Conservation (phyloP, 805 yeast genomes). For the Candida verbasci region DNA sequence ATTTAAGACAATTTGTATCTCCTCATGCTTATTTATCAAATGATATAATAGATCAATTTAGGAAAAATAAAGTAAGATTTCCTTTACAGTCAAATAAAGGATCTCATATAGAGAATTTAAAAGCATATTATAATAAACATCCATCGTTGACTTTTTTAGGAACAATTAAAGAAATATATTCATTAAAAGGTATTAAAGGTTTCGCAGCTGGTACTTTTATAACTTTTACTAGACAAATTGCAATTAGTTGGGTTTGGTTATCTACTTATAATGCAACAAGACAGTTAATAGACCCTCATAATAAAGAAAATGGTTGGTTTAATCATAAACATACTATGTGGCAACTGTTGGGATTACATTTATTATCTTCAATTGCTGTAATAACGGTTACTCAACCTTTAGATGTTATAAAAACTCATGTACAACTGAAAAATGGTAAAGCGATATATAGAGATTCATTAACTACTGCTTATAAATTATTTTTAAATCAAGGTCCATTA, state of each 20-base stretch:
- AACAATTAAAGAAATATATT: slow-evolving; percentile 62
- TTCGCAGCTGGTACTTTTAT: slow-evolving; percentile 79
- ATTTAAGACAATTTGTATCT: slow-evolving; percentile 32
- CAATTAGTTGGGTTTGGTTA: slow-evolving; percentile 77
- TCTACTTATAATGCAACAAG: slow-evolving; percentile 76
- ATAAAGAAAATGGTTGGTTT: slow-evolving; percentile 34
- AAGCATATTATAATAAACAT: slow-evolving; percentile 38
- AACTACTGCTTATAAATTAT: slow-evolving; percentile 36
- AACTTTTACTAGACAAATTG: slow-evolving; percentile 76
- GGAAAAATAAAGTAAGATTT: slow-evolving; percentile 13
- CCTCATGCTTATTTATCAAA: slow-evolving; percentile 40
- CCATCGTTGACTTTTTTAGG: slow-evolving; percentile 53
- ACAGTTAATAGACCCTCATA: slow-evolving; percentile 60
- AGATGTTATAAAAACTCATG: slow-evolving; percentile 80
- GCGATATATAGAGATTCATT: slow-evolving; percentile 56
- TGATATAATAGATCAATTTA: slow-evolving; percentile 27
- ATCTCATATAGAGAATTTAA: slow-evolving; percentile 18
- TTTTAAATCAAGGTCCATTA: slow-evolving; percentile 27
- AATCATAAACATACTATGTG: slow-evolving; percentile 38
- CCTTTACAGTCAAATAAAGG: slow-evolving; percentile 1
- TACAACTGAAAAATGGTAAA: slow-evolving; percentile 74
- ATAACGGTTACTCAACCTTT: slow-evolving; percentile 81
- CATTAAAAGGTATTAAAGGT: slow-evolving; percentile 68
- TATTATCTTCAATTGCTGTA: slow-evolving; percentile 65
- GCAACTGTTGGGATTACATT: slow-evolving; percentile 48